Conservation (phyloP, 2,329 filamentous ascomycete species). For the Periglandula ipomoeae region DNA sequence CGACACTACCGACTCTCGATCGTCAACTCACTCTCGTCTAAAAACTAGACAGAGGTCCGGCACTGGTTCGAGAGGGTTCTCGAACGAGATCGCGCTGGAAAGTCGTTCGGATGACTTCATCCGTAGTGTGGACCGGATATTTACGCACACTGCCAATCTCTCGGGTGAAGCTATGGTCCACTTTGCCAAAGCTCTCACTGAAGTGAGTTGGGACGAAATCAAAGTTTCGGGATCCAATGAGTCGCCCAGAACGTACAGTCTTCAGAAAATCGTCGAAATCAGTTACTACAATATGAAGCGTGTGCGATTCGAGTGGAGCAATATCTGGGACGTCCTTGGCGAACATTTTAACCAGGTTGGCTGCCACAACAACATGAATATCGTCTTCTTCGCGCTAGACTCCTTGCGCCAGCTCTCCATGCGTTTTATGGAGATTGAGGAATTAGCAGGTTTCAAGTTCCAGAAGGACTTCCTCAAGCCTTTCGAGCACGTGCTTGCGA, state of each 20-base stretch:
- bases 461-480: slow-evolving; percentile 99
- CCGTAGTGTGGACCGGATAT: slow-evolving; percentile 88
- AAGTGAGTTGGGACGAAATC: slow-evolving; percentile 99
- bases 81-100: slow-evolving; percentile 78
- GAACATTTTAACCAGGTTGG: slow-evolving; percentile 98
- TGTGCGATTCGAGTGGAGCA: slow-evolving; percentile 96
- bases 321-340: slow-evolving; percentile 94
- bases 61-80: slow-evolving; percentile 55
- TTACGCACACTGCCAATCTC: slow-evolving; percentile 89
- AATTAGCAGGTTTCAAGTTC: slow-evolving; percentile 97
- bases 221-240: slow-evolving; percentile 95
- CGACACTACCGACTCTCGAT: slow-evolving; percentile 49
- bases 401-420: slow-evolving; percentile 92
- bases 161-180: slow-evolving; percentile 91
- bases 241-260: slow-evolving; percentile 88
- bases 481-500: slow-evolving; percentile 94
- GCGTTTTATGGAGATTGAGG: slow-evolving; percentile 98
- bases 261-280: slow-evolving; percentile 97
- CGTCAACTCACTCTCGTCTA: slow-evolving; percentile 52
- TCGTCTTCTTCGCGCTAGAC: slow-evolving; percentile 96
- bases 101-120: slow-evolving; percentile 89
- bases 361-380: slow-evolving; percentile 90
- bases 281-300: slow-evolving; percentile 99
- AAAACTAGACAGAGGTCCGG: slow-evolving; percentile 41
- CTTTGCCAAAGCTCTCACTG: slow-evolving; percentile 84